A percentile compares a stretch with the other conserved stretches of the same genome.
phyloP scores from a whole-genome alignment of 495 filamentous ascomycete genomes.

The Xylaria curta region DNA sequence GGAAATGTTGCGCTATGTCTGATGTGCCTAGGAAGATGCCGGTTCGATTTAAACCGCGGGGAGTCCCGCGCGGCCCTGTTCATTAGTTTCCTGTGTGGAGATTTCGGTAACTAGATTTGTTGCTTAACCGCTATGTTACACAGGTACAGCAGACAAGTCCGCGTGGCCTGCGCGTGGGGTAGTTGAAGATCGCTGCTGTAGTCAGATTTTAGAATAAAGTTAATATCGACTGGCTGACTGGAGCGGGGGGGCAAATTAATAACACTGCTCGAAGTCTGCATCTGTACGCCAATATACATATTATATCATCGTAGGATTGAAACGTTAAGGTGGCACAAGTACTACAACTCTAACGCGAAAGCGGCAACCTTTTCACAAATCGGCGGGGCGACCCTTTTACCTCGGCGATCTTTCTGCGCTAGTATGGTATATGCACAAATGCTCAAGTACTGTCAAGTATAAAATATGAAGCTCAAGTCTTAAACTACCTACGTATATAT shows the following conservation, averaged over 20 bases:
- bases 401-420: background rate
- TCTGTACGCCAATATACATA: background rate
- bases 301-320: background rate
- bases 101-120: background rate
- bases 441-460: no score
- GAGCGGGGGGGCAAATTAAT: background rate
- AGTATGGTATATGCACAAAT: no score
- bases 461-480: background rate
- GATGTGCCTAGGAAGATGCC: background rate
- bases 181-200: background rate
- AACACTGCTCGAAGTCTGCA: background rate
- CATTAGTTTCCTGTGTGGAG: background rate
- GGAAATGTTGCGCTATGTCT: background rate
- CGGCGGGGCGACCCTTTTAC: background rate
- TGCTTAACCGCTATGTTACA: background rate
- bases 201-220: background rate
- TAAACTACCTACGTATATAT: background rate
- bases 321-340: background rate
- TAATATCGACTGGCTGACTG: background rate
- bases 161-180: background rate
- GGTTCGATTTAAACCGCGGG: background rate
- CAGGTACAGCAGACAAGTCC: background rate
- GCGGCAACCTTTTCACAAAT: background rate
- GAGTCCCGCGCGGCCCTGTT: background rate
- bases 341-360: background rate